A percentile compares a stretch with the other conserved stretches of the same genome.
Evolutionary conservation across 495 filamentous ascomycete species (phyloP).

Genomic region (Xylaria cubensis): DNA sequence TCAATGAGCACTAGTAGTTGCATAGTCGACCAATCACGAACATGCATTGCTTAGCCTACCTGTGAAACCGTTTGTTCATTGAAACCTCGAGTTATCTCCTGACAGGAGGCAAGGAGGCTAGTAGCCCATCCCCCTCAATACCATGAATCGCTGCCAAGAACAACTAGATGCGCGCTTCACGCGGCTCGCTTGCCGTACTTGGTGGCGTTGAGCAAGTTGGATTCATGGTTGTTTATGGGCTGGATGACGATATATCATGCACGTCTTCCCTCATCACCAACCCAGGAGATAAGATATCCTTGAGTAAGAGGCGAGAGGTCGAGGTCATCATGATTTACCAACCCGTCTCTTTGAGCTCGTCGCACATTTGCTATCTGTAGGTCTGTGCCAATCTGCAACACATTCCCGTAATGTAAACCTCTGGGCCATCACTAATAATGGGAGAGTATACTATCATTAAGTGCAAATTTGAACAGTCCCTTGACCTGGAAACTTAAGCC

Average conservation of each 20-base stretch:
- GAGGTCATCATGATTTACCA: background rate
- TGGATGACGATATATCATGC: conserved; percentile 6
- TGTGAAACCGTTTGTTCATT: background rate
- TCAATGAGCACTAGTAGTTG: conserved; percentile 6
- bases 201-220: background rate
- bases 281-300: background rate
- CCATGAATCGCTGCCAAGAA: conserved; percentile 9
- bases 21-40: background rate
- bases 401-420: background rate
- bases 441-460: background rate
- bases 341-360: background rate
- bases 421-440: background rate
- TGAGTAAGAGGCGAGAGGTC: background rate
- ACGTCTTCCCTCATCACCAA: background rate
- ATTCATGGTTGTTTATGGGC: too few relatives aligned
- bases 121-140: background rate
- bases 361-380: background rate
- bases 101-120: background rate
- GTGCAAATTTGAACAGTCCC: background rate
- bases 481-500: background rate
- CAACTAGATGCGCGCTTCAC: conserved; percentile 12
- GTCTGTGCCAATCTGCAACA: background rate
- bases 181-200: background rate
- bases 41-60: background rate
- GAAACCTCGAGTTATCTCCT: background rate